Conservation (phyloP, 176 grass and related monocot species). For the Musa acuminata region DNA sequence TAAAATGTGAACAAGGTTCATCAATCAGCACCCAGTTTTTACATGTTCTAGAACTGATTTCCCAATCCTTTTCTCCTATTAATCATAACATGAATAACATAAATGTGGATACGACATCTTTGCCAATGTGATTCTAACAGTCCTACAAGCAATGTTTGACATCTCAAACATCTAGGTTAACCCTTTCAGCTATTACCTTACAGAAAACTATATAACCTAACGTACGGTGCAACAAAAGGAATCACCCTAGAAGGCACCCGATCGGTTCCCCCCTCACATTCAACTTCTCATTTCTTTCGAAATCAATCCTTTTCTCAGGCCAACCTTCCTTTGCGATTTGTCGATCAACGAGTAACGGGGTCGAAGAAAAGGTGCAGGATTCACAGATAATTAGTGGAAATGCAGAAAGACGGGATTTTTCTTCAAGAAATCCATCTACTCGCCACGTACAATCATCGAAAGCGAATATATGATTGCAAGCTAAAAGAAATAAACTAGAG, state of each 20-base stretch:
- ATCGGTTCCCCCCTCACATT: neutral
- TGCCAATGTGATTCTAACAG: no score
- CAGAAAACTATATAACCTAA: no score
- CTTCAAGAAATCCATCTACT: neutral
- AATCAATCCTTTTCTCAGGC: neutral
- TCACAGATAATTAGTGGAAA: no score
- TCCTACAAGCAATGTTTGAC: no score
- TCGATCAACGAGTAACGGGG: neutral
- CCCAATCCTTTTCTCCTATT: no score
- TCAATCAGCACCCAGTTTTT: no score
- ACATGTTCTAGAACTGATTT: no score
- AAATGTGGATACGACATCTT: no score
- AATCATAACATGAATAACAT: no score
- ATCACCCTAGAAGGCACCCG: neutral
- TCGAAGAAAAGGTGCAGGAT: neutral
- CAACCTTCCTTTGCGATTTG: neutral
- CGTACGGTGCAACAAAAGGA: neutral
- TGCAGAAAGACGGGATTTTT: neutral
- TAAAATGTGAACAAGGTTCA: no score
- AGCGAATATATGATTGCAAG: neutral
- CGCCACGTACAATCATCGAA: neutral
- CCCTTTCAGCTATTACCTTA: neutral
- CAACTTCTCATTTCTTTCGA: neutral
- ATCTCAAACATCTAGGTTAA: neutral
- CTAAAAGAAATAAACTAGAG: neutral